These are phyloP conservation scores for Sophora flavescens DNA, from an alignment of 306 rosid genomes.

Conservation along the genomic window DNA sequence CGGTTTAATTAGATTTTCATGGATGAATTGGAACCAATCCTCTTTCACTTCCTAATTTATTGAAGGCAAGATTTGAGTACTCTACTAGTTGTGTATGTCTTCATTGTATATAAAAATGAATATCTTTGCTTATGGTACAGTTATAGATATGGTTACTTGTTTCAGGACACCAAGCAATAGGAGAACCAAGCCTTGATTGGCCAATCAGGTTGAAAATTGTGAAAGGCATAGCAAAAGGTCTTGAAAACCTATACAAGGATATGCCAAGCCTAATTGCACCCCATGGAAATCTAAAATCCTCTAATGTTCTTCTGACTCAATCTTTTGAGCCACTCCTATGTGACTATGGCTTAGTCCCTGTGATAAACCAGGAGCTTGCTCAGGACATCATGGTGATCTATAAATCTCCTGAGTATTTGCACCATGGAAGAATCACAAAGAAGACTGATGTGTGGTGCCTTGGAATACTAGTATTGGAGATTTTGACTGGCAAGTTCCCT, in stretches of 20 bases:
- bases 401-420: conserved; percentile 80
- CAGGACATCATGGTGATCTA: conserved; percentile 73
- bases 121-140: not conserved
- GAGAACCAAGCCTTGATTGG: conserved; percentile 81
- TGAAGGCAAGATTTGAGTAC: not conserved
- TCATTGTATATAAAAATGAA: not conserved
- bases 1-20: not conserved
- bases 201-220: conserved; percentile 75
- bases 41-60: not conserved
- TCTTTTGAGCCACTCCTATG: conserved; percentile 71
- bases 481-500: conserved; percentile 68
- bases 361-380: conserved; percentile 81
- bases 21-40: not conserved
- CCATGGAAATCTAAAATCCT: conserved; percentile 91
- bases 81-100: not conserved
- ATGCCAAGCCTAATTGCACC: conserved; percentile 76
- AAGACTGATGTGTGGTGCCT: conserved; percentile 89
- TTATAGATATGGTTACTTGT: conserved; percentile 13
- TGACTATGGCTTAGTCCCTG: conserved; percentile 83
- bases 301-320: conserved; percentile 76
- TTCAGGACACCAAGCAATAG: conserved; percentile 67
- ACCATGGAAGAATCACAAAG: conserved; percentile 77
- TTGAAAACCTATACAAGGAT: conserved; percentile 70
- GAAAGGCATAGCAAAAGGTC: conserved; percentile 80
- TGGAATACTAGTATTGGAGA: conserved; percentile 79